Base-by-base conservation (phyloP, 768 basidiomycete species). In the Pleurotus giganteus region DNA sequence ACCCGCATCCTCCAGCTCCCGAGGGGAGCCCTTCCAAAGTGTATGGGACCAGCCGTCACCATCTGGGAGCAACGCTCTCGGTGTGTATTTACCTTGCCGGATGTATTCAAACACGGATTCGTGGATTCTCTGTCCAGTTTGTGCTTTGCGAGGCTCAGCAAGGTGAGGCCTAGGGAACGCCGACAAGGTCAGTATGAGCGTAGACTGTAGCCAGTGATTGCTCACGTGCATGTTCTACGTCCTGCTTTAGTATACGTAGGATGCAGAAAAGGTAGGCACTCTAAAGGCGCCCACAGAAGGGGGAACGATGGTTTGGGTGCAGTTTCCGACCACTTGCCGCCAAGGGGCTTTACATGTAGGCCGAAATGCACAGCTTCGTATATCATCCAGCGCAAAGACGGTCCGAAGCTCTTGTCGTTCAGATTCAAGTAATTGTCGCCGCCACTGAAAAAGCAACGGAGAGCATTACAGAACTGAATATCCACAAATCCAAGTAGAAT, bases 331-430 rank as follows among this genome's bases (percentile, higher is more conserved):
- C 57, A 58, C 19, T 49, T 26, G 4, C 27, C 37, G 3, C 26
- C 15, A 11, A 52, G 47, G 17, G 36, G 29, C n/a, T 44, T 44
- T 11, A 61, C 31, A 24, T 31, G 29, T 2, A 61, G 56, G n/a
- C 60, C 60, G 31, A 47, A 39, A n/a, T 55, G 24, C 36, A 55
- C 32, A 4, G 60, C 60, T 53, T 61, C 60, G 32, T 60, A 49
- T 0, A 26, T 52, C 58, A 61, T 61, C 60, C 60, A 61, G 4
- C 51, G 47, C 13, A 57, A 46, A 9, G 43, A 9, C 9, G 46
- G 26, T n/a, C 54, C 37, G 8, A 11, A 31, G 13, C 4, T 32
- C 1, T 6, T 17, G 17, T 37, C 47, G 5, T 51, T 41, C 24
- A 34, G 15, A 19, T 51, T 27, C 29, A 46, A 42, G 11, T n/a